phyloP scores from a whole-genome alignment of 73 alveolate species.

The Tetrahymena borealis region DNA sequence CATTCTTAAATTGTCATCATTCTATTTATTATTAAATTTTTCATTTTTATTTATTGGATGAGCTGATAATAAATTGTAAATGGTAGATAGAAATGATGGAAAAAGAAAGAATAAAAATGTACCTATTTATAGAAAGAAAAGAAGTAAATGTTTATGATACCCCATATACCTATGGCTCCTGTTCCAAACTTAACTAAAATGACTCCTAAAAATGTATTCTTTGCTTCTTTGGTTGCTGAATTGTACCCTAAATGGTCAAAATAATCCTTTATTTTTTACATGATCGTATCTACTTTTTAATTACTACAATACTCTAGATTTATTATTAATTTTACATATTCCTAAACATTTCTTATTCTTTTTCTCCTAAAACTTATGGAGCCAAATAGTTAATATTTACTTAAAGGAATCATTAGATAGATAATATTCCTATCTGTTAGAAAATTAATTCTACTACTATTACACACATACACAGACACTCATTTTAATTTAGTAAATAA shows the following conservation, averaged over 20 bases:
- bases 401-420: no score
- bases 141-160: neutral
- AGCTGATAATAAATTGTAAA: no score
- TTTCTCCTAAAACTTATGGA: neutral
- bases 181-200: neutral
- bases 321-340: neutral
- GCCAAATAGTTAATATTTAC: neutral
- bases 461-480: no score
- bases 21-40: neutral
- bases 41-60: neutral
- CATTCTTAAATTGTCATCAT: neutral
- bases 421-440: no score
- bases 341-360: no score
- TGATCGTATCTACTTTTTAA: neutral
- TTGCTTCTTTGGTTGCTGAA: neutral
- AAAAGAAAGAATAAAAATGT: neutral
- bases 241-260: neutral
- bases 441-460: no score
- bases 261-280: neutral
- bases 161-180: constrained; percentile 1
- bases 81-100: no score
- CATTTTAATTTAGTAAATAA: no score
- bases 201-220: neutral
- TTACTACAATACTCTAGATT: neutral
- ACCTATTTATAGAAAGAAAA: neutral